Evolutionary conservation across 768 basidiomycete genomes (phyloP).

Genomic region (Sporobolomyces roseus): DNA sequence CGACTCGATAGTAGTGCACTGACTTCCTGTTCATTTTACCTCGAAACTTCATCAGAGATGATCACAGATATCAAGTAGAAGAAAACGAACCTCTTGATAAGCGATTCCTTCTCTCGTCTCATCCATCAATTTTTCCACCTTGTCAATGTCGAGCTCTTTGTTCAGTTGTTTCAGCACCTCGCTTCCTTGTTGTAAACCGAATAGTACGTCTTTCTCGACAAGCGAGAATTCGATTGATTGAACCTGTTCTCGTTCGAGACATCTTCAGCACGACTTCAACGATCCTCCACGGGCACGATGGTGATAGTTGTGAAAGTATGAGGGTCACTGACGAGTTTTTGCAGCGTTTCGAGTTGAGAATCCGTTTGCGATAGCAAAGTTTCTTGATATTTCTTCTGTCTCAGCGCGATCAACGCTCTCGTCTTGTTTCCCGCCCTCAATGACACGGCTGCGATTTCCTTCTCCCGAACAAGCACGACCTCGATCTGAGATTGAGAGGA

Average conservation of each 20-base stretch:
- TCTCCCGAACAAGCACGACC: constrained; percentile 76
- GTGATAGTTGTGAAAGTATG: constrained; percentile 27
- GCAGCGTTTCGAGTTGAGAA: constrained; percentile 76
- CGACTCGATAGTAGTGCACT: constrained; percentile 76
- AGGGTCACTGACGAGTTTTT: constrained; percentile 81
- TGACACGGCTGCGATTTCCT: constrained; percentile 79
- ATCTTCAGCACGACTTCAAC: background rate
- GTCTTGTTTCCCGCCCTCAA: constrained; percentile 78
- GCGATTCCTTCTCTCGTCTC: constrained; percentile 88
- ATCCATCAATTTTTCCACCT: constrained; percentile 87
- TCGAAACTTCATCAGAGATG: too few species aligned
- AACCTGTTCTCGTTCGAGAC: constrained; percentile 63
- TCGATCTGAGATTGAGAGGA: constrained; percentile 63
- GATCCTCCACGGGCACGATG: background rate
- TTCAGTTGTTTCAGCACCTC: constrained; percentile 90
- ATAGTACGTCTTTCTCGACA: constrained; percentile 84
- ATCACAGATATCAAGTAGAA: too few species aligned
- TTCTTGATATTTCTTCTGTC: constrained; percentile 91
- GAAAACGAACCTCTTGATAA: constrained; percentile 65
- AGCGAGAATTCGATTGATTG: constrained; percentile 95
- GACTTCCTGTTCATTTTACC: constrained; percentile 65
- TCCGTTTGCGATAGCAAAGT: constrained; percentile 81
- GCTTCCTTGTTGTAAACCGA: constrained; percentile 88
- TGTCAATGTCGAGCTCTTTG: constrained; percentile 84
- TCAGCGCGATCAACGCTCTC: constrained; percentile 77